phyloP scores from a whole-genome alignment of 2,329 filamentous ascomycete species.

The Leptodontidium sp. region DNA sequence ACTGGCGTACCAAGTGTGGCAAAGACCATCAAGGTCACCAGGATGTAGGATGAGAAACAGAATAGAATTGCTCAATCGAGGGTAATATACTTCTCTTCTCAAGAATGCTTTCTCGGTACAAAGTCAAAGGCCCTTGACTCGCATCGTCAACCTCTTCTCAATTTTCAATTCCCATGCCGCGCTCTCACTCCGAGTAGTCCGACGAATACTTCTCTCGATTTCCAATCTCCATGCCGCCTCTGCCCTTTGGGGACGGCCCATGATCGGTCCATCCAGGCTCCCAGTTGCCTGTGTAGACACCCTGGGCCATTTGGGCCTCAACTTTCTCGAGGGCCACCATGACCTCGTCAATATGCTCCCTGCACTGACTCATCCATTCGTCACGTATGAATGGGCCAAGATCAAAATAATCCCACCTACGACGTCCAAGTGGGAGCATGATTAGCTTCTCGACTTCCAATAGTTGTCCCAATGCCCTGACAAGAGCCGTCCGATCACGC shows the following conservation, averaged over 20 bases:
- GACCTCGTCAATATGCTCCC: background rate
- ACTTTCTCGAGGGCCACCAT: background rate
- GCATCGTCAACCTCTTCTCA: no score
- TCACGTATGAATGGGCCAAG: background rate
- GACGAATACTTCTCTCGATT: background rate
- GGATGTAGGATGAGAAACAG: background rate
- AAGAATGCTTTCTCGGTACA: background rate
- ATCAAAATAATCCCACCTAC: background rate
- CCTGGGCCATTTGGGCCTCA: background rate
- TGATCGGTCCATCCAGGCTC: background rate
- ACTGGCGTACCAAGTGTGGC: slow-evolving; percentile 19
- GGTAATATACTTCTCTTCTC: background rate
- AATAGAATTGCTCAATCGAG: background rate
- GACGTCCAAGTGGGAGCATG: background rate
- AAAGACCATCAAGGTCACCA: slow-evolving; percentile 13
- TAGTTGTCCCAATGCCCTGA: background rate
- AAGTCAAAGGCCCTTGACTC: no score
- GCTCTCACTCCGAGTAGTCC: no score
- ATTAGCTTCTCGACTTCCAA: background rate
- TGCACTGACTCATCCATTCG: background rate
- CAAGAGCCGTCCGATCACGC: background rate
- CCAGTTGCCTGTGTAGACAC: background rate
- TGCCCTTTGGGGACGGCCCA: background rate
- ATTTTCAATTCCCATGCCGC: no score
- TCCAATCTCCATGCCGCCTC: background rate